Evolutionary conservation across 225 moss, liverwort and hornwort genomes (phyloP).

Genomic region (Sphagnum tenellum): DNA sequence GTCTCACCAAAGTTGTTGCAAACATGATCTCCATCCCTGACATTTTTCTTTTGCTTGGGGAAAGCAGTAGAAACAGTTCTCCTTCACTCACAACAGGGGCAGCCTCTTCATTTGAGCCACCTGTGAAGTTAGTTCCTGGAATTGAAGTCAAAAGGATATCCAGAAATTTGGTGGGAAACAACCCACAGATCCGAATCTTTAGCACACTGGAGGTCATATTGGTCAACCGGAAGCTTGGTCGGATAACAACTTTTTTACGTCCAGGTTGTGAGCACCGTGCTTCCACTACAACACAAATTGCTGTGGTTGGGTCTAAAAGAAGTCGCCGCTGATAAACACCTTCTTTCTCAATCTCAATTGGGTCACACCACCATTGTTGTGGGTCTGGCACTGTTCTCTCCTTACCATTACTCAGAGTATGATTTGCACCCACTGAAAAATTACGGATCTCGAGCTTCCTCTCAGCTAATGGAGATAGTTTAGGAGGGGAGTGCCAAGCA

Average conservation of each 20-base stretch:
- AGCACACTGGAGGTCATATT: constrained; percentile 7
- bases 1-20: constrained; percentile 10
- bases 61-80: constrained; percentile 3
- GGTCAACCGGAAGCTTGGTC: constrained; percentile 10
- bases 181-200: constrained; percentile 6
- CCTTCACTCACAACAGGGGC: constrained; percentile 2
- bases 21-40: constrained; percentile 4
- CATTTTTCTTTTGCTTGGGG: background rate
- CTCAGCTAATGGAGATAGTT: constrained; percentile 10
- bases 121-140: constrained; percentile 3
- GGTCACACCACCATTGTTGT: constrained; percentile 13
- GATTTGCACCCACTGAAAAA: background rate
- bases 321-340: constrained; percentile 9
- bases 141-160: constrained; percentile 1
- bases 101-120: background rate
- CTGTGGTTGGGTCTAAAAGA: constrained; percentile 6
- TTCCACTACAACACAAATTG: constrained; percentile 9
- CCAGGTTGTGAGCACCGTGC: background rate
- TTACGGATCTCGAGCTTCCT: constrained; percentile 9
- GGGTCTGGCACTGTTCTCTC: background rate
- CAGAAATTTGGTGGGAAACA: constrained; percentile 9
- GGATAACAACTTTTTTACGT: constrained; percentile 2
- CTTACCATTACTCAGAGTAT: background rate
- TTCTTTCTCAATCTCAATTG: constrained; percentile 12
- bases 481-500: constrained; percentile 13